Base-by-base conservation (phyloP, 805 yeast species). In the Kluyveromyces lactis region DNA sequence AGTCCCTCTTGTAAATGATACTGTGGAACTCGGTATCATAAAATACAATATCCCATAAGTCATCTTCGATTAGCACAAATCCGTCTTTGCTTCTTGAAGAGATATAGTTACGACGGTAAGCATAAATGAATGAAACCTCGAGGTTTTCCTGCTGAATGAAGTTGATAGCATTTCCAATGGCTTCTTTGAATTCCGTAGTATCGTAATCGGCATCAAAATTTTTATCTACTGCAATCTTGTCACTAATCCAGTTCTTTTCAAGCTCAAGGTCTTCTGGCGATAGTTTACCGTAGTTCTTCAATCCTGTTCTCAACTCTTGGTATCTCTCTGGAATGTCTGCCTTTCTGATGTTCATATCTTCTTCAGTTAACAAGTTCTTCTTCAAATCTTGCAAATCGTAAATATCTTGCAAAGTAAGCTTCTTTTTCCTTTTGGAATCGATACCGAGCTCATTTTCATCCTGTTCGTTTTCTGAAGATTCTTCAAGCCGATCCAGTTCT, bases 121-220 rank as follows among this genome's bases (percentile, higher is more conserved):
- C 83, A 84, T 95, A 87, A 44, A 92, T 87, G 52, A 87, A 85
- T 9, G 98, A 97, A 4, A 90, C 95, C 58, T 92, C 98, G 47
- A 82, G 71, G 42, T 79, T 72, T 36, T 89, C 95, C 50, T 76
- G 77, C 11, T 87, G 71, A 23, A 92, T 66, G 48, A 78, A 87
- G 54, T 70, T 84, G 52, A 74, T 80, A 33, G 72, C 85, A 61
- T 73, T 78, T 10, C 77, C 75, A 5, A 92, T 84, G 1, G 95
- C 81, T 28, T 68, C 72, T 41, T 69, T 68, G 61, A 86, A 83
- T 15, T 81, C 81, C 12, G 62, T 63, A 18, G 66, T 52, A 48
- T 66, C 67, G 31, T 56, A 58, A n/a, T 46, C 40, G 7, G 60
- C 50, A 12, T 54, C 58, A 27, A 69, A 63, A 16, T 64, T 58